A percentile compares a stretch with the other conserved stretches of the same genome.
Conservation (phyloP, 2,329 filamentous ascomycete genomes). For the Aspergillus terreus region DNA sequence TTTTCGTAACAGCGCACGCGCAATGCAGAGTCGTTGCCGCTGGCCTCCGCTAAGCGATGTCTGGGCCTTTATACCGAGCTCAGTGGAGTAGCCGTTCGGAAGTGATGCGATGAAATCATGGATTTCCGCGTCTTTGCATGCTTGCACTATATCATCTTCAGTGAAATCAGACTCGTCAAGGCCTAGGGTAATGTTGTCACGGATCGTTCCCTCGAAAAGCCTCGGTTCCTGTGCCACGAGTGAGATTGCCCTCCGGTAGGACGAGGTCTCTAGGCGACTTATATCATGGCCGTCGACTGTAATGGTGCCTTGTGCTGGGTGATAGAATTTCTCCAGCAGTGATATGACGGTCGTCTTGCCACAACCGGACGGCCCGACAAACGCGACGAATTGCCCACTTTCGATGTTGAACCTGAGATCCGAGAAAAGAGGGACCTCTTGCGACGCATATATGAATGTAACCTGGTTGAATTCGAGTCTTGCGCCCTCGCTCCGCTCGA, state of each 20-base stretch:
- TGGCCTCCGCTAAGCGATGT: conserved; percentile 53
- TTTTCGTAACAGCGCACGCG: conserved; percentile 51
- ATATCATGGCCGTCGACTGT: conserved; percentile 32
- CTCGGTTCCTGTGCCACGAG: conserved; percentile 43
- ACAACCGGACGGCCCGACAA: conserved; percentile 57
- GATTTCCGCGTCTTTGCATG: conserved; percentile 51
- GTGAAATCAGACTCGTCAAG: conserved; percentile 29
- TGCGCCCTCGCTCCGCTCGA: neutral
- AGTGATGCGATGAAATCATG: conserved; percentile 52
- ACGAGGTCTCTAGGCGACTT: conserved; percentile 20
- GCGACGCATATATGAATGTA: neutral
- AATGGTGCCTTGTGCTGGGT: conserved; percentile 50
- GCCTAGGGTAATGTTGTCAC: conserved; percentile 48
- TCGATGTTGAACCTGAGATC: conserved; percentile 28
- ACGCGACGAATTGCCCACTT: conserved; percentile 50
- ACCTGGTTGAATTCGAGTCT: neutral
- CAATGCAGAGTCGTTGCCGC: conserved; percentile 54
- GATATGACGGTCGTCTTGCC: conserved; percentile 68
- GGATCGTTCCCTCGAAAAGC: conserved; percentile 44
- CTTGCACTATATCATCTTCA: conserved; percentile 43
- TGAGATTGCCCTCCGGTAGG: conserved; percentile 31
- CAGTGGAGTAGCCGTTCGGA: conserved; percentile 49
- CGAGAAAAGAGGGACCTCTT: neutral
- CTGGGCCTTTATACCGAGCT: conserved; percentile 47
- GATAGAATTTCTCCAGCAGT: conserved; percentile 65